These are phyloP conservation scores for Cryphonectria parasitica DNA, from an alignment of 2,329 filamentous ascomycete genomes.

Conservation along the genomic window DNA sequence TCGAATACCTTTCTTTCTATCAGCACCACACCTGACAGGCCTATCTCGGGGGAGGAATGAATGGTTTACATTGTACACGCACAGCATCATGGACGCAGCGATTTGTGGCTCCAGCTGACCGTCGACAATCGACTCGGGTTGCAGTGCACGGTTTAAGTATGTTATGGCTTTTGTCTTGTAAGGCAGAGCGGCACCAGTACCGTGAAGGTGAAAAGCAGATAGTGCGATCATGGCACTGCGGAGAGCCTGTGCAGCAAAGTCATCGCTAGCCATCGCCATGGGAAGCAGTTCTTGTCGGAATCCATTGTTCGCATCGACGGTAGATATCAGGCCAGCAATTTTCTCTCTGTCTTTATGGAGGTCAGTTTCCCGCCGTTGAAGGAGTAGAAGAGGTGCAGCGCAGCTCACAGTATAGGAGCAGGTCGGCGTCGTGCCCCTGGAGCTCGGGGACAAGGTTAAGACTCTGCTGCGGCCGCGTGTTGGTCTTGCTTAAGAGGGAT, in stretches of 20 bases:
- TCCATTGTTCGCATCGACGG: conserved; percentile 50
- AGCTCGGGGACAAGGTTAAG: conserved; percentile 38
- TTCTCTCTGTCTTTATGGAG: conserved; percentile 41
- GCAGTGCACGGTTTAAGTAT: conserved; percentile 44
- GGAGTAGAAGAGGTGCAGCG: neutral
- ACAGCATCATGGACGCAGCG: conserved; percentile 55
- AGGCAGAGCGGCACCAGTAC: conserved; percentile 44
- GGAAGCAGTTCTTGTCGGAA: conserved; percentile 51
- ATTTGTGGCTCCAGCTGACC: conserved; percentile 44
- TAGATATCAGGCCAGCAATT: conserved; percentile 51
- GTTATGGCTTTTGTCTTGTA: conserved; percentile 49
- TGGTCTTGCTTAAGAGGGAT: conserved; percentile 34
- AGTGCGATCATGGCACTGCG: conserved; percentile 50
- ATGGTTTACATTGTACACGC: conserved; percentile 50
- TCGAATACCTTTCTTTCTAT: conserved; percentile 48
- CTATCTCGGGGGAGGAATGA: neutral
- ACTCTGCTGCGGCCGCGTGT: conserved; percentile 33
- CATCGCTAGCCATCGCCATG: conserved; percentile 45
- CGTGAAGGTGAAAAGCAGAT: conserved; percentile 47
- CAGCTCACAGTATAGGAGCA: conserved; percentile 38
- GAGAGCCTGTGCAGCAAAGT: conserved; percentile 43
- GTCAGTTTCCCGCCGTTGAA: neutral
- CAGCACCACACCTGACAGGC: conserved; percentile 20
- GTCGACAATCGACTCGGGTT: conserved; percentile 33
- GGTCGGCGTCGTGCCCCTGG: conserved; percentile 37